Base-by-base conservation (phyloP, 2,329 filamentous ascomycete genomes). In the Neodidymelliopsis sp. region DNA sequence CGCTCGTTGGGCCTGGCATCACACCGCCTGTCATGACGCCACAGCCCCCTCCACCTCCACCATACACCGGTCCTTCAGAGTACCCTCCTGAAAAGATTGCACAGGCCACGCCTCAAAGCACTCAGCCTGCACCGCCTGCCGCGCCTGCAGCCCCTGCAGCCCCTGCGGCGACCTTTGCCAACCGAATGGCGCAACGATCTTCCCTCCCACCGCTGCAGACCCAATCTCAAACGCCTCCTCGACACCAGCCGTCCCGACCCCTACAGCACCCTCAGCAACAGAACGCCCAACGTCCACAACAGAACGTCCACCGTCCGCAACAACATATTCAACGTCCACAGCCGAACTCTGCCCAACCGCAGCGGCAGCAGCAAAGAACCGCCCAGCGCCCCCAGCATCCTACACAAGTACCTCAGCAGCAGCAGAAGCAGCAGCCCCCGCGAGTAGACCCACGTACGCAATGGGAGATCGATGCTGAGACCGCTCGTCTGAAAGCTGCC, bases 391-490 rank as follows among this genome's bases (percentile, higher is more conserved):
- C 59, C 6, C 66, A 60, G 10, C 61, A 70, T 27, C 68, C 62
- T 13, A n/a, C 69, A 1, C 53, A 56, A 31, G 49, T 37, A 3
- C 60, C 62, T 20, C 53, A 70, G 22, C 57, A 60, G 36, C 67
- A 66, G 6, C 41, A 44, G 24, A 50, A 28, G 28, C 65, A 54
- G 42, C 62, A 59, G 6, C 49, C 43, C 5, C 51, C 44, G 8
- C 75, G 35, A 8, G 44, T 69, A 8, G 81, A 84, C 53, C 77
- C 81, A 2, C 77, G 79, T 20, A 70, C 67, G 15, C 78, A 82
- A 66, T 82, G 76, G 79, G 76, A 79, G 59, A 72, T 79, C 52
- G 77, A 81, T 48, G 73, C 73, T 49, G 78, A 82, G 60, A 80
- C 77, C 9, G 75, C 73, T 39, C 76, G 75, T 1, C 63, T 80